A percentile compares a stretch with the other conserved stretches of the same genome.
These are phyloP conservation scores for Mycena indigotica DNA, from an alignment of 768 basidiomycete species.

Conservation along the genomic window DNA sequence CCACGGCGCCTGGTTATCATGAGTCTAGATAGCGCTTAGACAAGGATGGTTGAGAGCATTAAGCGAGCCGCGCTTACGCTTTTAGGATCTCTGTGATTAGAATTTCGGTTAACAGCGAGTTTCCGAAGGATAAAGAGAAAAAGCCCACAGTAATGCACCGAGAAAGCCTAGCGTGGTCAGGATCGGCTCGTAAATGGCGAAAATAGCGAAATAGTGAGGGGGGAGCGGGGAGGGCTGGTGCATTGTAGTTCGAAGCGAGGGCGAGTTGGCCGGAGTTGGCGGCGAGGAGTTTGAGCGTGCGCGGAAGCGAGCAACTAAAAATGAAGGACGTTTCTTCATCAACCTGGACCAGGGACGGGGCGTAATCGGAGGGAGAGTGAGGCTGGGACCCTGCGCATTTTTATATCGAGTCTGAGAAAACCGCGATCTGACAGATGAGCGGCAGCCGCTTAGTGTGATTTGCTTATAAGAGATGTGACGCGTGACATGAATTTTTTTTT, in stretches of 20 bases:
- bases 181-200: slow-evolving; percentile 74
- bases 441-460: slow-evolving; percentile 15
- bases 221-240: slow-evolving; percentile 64
- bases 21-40: slow-evolving; percentile 58
- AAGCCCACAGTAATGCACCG: slow-evolving; percentile 52
- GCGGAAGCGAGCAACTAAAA: slow-evolving; percentile 23
- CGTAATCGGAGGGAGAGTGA: no score
- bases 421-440: not conserved
- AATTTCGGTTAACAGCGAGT: no score
- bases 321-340: slow-evolving; percentile 19
- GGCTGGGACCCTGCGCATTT: not conserved
- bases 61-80: slow-evolving; percentile 58
- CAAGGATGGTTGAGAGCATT: no score
- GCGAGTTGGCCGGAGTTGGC: slow-evolving; percentile 17
- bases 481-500: not conserved
- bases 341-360: slow-evolving; percentile 1
- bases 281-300: slow-evolving; percentile 11
- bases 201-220: slow-evolving; percentile 70
- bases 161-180: slow-evolving; percentile 66
- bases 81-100: slow-evolving; percentile 61
- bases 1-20: slow-evolving; percentile 80
- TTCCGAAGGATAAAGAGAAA: slow-evolving; percentile 21
- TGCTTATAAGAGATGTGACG: no score
- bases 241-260: slow-evolving; percentile 34
- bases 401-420: not conserved